Base-by-base conservation (phyloP, 345 rosid genomes). In the Sisymbrium irio region DNA sequence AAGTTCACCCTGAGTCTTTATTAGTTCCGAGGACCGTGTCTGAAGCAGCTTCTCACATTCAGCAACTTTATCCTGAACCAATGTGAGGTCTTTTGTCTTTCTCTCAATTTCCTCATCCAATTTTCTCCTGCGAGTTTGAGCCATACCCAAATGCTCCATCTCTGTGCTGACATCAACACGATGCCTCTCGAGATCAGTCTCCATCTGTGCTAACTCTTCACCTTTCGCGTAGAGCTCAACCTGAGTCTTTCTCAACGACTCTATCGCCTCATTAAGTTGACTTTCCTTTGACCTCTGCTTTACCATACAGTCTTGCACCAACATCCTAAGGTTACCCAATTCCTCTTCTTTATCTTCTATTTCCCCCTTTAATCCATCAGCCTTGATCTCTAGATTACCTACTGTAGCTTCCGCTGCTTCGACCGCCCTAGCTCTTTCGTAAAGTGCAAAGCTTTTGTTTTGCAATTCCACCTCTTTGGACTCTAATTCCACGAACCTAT, bases 381-480 rank as follows among this genome's bases (percentile, higher is more conserved):
- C 65, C 65, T 65, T 60, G 28, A 18, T n/a, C 54, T 67, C 53
- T 11, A 58, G 28, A 57, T 45, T 67, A 66, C 51, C 1, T 20
- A 54, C 6, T 15, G 46, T 13, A 20, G 50, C 50, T 22, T 56
- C 65, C 40, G 40, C 42, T 11, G 69, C 62, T 18, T 67, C 78
- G 28, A 75, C 46, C 40, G 14, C 41, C 50, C 39, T 49, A 50
- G 27, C 73, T 60, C 78, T 58, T 19, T 46, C 36, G 6, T 74
- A 67, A 59, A 74, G 42, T 0, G 17, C 54, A 25, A 39, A 14
- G 47, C 53, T 49, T 47, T 7, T 50, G 4, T 28, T n/a, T 33
- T 14, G 8, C 14, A 65, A 51, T 57, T 68, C 79, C 10, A 4
- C n/a, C 71, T 65, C 77, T 46, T 45, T 73, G 2, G 5, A 55